Conservation (phyloP, 2,329 filamentous ascomycete species). For the Arthrobotrys conoides region DNA sequence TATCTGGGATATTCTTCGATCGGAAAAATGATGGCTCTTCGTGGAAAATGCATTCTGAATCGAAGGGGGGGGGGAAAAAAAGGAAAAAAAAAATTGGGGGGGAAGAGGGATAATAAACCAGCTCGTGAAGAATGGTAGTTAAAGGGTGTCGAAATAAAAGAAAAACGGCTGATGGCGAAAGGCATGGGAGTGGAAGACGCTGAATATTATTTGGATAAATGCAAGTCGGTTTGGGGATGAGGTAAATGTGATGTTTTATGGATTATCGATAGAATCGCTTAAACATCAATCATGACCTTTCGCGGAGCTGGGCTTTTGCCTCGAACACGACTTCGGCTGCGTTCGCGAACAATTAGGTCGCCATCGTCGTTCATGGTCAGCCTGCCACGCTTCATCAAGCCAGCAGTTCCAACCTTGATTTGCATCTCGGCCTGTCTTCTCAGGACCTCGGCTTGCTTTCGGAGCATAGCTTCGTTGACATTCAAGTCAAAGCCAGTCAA, state of each 20-base stretch:
- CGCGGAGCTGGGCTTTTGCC: conserved; percentile 55
- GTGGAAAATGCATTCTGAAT: conserved; percentile 45
- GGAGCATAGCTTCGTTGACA: conserved; percentile 74
- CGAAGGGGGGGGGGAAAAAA: background rate
- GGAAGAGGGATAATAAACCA: conserved; percentile 6
- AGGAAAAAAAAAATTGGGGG: background rate
- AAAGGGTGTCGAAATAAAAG: no score
- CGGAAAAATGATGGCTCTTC: conserved; percentile 37
- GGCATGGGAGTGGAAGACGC: conserved; percentile 22
- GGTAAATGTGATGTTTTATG: background rate
- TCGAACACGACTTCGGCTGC: conserved; percentile 57
- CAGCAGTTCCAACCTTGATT: conserved; percentile 63
- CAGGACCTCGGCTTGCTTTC: conserved; percentile 69
- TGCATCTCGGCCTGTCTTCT: conserved; percentile 65
- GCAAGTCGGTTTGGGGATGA: conserved; percentile 20
- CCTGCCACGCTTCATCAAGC: conserved; percentile 61
- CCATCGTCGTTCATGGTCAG: conserved; percentile 55
- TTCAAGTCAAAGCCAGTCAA: conserved; percentile 85
- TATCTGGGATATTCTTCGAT: conserved; percentile 58
- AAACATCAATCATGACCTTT: conserved; percentile 59
- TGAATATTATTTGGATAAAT: conserved; percentile 14
- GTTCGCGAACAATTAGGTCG: conserved; percentile 46
- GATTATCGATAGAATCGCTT: conserved; percentile 2
- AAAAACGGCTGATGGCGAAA: conserved; percentile 11
- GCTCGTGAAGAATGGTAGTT: conserved; percentile 13